Evolutionary conservation across 345 rosid species (phyloP).

Genomic region (Salix caprea): DNA sequence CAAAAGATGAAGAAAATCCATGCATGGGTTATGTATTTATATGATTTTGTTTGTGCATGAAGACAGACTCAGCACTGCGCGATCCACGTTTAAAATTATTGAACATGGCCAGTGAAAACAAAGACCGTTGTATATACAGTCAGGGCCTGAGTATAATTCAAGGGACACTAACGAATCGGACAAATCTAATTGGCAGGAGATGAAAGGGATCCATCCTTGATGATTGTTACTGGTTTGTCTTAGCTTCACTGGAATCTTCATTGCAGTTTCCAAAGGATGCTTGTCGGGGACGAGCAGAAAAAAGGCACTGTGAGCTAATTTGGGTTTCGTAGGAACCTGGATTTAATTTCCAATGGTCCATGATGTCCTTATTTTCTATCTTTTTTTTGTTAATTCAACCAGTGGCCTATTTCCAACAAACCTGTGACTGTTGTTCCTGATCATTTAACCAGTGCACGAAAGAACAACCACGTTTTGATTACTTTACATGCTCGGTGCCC

Average conservation of each 20-base stretch:
- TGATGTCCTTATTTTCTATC: background rate
- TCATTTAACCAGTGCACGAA: too few relatives aligned
- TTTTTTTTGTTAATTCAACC: background rate
- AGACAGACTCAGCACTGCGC: background rate
- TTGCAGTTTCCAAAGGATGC: background rate
- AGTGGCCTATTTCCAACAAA: background rate
- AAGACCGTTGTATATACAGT: background rate
- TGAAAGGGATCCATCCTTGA: background rate
- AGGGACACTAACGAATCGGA: background rate
- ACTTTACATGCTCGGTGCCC: too few relatives aligned
- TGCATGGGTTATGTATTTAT: background rate
- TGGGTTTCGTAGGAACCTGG: background rate
- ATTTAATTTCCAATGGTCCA: background rate
- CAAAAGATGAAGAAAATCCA: background rate
- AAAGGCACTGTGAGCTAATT: background rate
- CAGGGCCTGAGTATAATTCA: background rate
- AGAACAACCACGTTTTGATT: too few relatives aligned
- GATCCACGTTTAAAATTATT: background rate
- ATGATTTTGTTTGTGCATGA: background rate
- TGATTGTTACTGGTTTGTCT: background rate
- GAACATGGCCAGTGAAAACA: background rate
- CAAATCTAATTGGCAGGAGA: background rate
- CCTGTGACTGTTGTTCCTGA: too few relatives aligned
- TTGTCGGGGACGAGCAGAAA: background rate
- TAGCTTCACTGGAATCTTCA: constrained; percentile 2